Evolutionary conservation across 495 filamentous ascomycete genomes (phyloP).

Genomic region (Recurvomyces mirabilis): DNA sequence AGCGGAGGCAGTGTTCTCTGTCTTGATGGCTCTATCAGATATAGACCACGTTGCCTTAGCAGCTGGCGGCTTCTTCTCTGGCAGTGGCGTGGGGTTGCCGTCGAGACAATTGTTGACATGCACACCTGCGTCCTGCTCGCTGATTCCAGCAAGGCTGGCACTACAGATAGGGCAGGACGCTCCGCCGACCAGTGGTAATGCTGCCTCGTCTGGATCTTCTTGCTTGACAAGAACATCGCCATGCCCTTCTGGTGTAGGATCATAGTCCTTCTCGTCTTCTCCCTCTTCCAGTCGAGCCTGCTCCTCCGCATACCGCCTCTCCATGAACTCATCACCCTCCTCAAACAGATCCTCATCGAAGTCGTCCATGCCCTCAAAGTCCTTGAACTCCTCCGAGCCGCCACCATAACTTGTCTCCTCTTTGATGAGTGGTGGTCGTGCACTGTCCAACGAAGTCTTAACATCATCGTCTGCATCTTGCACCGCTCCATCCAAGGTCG

Average conservation of each 20-base stretch:
- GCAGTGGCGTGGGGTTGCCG: conserved; percentile 51
- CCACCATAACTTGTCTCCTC: conserved; percentile 43
- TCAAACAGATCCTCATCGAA: conserved; percentile 38
- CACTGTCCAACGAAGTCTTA: background rate
- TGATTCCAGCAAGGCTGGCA: conserved; percentile 46
- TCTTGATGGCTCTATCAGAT: background rate
- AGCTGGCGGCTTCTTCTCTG: conserved; percentile 12
- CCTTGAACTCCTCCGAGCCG: conserved; percentile 52
- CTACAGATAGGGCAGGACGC: conserved; percentile 71
- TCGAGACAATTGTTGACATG: conserved; percentile 95
- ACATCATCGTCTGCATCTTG: background rate
- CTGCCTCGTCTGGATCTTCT: background rate
- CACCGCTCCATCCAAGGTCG: background rate
- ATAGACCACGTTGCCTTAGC: background rate
- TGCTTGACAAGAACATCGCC: conserved; percentile 24
- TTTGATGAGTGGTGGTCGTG: conserved; percentile 39
- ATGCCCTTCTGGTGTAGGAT: conserved; percentile 21
- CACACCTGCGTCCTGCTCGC: conserved; percentile 42
- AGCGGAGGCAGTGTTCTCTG: conserved; percentile 2
- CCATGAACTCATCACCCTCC: conserved; percentile 52
- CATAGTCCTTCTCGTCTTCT: conserved; percentile 33
- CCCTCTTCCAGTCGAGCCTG: conserved; percentile 48
- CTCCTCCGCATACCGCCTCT: conserved; percentile 51
- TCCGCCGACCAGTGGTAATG: background rate
- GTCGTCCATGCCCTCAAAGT: conserved; percentile 42